Evolutionary conservation across 2,329 filamentous ascomycete genomes (phyloP), one percentile per base, ranked within the genome.

Genomic region (Domatiomyces catenatus): DNA sequence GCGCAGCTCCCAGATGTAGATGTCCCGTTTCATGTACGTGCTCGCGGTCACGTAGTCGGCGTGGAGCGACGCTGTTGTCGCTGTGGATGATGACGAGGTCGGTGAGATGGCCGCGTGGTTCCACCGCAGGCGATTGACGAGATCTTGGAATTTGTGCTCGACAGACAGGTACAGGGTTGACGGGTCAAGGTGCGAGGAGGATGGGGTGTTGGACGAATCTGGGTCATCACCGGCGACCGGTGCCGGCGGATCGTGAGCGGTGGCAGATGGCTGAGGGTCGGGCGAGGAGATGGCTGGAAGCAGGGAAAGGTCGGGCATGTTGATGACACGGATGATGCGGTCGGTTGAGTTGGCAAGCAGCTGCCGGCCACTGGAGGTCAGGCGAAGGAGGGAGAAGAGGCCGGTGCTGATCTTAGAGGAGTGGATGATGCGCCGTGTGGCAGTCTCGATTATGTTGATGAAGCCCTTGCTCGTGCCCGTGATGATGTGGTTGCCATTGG

Each of bases 101-200:
- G 58, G 57, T 62, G 87, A 94, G 65, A 98, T 96, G 0, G 89
- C 88, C 52, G 94, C 89, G 62, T 95, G 88, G 62, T 96, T 98
- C 92, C 92, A 98, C 5, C 85, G 88, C 10, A 96, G 71, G 44
- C 85, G 81, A 63, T 98, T 96, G 48, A 98, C 92, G 3, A 96
- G 84, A 63, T 98, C 93, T 66, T 96, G 89, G 61, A 96, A 98
- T 64, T 95, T 96, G 70, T 98, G 92, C 67, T 98, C 90, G 10
- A 95, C 79, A 42, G 92, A 86, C 42, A 98, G 74, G 60, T 90
- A 83, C 61, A 98, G 83, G 24, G 84, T 90, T 32, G 45, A 47
- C 20, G 45, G 45, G 24, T 47, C 45, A 28, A 47, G 45, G 17
- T 47, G 28, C 24, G 56, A 54, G 22, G 58, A 52, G 22, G 58